Evolutionary conservation across 495 filamentous ascomycete species (phyloP).

Genomic region (Bryoglossum gracile): DNA sequence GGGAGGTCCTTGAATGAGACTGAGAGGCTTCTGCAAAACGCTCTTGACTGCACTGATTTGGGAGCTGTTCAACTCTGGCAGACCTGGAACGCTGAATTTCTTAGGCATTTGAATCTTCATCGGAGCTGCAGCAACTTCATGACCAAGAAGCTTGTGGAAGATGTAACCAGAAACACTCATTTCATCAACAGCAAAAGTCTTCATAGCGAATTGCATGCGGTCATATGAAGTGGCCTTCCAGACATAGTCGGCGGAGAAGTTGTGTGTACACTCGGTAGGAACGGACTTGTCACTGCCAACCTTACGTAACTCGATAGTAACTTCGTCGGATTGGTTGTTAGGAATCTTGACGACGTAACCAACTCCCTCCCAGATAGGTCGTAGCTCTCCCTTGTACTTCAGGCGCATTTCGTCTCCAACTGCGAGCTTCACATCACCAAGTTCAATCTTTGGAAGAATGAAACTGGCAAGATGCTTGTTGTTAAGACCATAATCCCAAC

Average conservation of each 20-base stretch:
- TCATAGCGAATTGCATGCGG: slow-evolving; percentile 99
- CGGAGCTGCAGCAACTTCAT: slow-evolving; percentile 90
- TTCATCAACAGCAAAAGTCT: slow-evolving; percentile 97
- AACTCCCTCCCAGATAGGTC: slow-evolving; percentile 93
- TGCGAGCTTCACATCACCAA: slow-evolving; percentile 95
- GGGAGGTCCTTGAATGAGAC: slow-evolving; percentile 92
- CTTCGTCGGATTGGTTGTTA: slow-evolving; percentile 98
- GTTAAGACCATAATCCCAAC: slow-evolving; percentile 94
- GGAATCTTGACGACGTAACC: slow-evolving; percentile 99
- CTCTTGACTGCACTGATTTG: slow-evolving; percentile 97
- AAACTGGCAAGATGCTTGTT: slow-evolving; percentile 98
- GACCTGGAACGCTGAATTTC: slow-evolving; percentile 91
- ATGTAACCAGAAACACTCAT: slow-evolving; percentile 99
- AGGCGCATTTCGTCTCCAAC: slow-evolving; percentile 98
- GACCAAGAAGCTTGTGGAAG: slow-evolving; percentile 93
- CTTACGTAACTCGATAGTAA: slow-evolving; percentile 87
- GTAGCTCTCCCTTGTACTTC: slow-evolving; percentile 91
- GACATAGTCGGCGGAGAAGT: slow-evolving; percentile 97
- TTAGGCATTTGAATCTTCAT: slow-evolving; percentile 97
- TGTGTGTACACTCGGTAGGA: slow-evolving; percentile 94
- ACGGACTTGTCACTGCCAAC: slow-evolving; percentile 90
- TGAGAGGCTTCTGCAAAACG: slow-evolving; percentile 86
- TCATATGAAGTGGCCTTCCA: slow-evolving; percentile 99
- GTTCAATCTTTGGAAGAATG: slow-evolving; percentile 90
- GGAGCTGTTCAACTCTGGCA: slow-evolving; percentile 91